These are phyloP conservation scores for Globisporangium yorkense DNA, from an alignment of 352 stramenopile genomes.

Conservation along the genomic window DNA sequence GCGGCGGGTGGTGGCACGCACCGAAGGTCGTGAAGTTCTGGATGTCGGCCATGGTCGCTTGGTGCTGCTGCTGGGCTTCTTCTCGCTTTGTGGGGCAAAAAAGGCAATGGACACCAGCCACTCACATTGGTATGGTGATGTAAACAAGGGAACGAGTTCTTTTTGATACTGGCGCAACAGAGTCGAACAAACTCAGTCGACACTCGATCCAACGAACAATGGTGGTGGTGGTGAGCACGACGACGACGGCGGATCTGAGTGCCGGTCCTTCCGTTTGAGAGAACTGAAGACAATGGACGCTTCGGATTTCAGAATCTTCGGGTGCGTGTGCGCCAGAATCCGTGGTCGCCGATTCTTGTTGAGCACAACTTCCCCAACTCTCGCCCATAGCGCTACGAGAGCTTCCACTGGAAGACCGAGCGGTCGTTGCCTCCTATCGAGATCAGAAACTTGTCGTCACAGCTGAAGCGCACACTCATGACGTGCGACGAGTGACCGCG, in stretches of 20 bases:
- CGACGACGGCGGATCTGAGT: no score
- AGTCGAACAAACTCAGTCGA: neutral
- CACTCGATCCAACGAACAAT: neutral
- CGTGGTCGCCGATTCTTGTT: neutral
- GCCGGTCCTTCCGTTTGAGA: no score
- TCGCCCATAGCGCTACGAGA: conserved; percentile 9
- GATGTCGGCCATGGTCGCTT: conserved; percentile 63
- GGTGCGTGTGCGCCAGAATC: neutral
- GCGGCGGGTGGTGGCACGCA: conserved; percentile 24
- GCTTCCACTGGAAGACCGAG: conserved; percentile 83
- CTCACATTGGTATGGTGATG: neutral
- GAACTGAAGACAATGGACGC: no score
- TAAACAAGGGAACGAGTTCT: neutral
- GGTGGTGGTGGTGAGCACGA: neutral
- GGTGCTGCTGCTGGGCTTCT: conserved; percentile 5
- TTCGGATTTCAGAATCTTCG: no score
- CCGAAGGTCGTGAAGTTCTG: conserved; percentile 88
- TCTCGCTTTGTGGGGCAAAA: neutral
- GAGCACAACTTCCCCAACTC: conserved; percentile 7
- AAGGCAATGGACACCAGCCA: neutral
- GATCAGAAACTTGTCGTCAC: conserved; percentile 77
- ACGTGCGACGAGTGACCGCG: conserved; percentile 80
- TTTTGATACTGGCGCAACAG: neutral
- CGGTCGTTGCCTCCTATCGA: conserved; percentile 82
- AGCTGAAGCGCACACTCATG: conserved; percentile 76